Percentiles rank a stretch among this genome's conserved stretches.
Evolutionary conservation across 2,329 filamentous ascomycete genomes (phyloP).

Genomic region (Aspergillus flavus): DNA sequence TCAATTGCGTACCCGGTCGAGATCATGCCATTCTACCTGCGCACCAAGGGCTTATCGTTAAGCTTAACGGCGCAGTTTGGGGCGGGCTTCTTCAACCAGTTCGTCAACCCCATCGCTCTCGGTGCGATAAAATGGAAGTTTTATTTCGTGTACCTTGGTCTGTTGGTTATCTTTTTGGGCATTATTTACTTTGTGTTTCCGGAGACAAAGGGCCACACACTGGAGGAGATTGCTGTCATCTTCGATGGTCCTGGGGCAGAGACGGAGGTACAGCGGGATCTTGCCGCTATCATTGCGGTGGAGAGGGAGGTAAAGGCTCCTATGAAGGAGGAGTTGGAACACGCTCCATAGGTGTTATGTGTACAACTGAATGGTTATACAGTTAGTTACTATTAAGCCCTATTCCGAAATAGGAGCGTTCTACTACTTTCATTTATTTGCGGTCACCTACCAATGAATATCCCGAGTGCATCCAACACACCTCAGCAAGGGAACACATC

Average conservation of each 20-base stretch:
- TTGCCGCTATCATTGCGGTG: background rate
- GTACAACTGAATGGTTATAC: too few relatives aligned
- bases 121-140: constrained; percentile 44
- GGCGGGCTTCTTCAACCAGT: constrained; percentile 44
- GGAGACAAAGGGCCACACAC: background rate
- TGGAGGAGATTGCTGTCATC: background rate
- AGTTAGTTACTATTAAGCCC: too few relatives aligned
- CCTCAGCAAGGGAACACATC: too few relatives aligned
- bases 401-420: too few relatives aligned
- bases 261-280: background rate
- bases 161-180: background rate
- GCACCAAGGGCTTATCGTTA: constrained; percentile 38
- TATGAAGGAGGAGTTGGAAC: background rate
- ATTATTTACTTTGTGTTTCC: background rate
- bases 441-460: too few relatives aligned
- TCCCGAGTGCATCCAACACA: too few relatives aligned
- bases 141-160: background rate
- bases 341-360: background rate
- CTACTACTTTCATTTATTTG: too few relatives aligned
- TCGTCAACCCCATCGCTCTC: constrained; percentile 48
- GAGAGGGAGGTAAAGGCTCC: background rate
- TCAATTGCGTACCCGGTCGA: constrained; percentile 33
- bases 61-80: constrained; percentile 27
- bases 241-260: background rate
- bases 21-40: constrained; percentile 40